Conservation (phyloP, 148 eudicot genomes). For the Chenopodium album region DNA sequence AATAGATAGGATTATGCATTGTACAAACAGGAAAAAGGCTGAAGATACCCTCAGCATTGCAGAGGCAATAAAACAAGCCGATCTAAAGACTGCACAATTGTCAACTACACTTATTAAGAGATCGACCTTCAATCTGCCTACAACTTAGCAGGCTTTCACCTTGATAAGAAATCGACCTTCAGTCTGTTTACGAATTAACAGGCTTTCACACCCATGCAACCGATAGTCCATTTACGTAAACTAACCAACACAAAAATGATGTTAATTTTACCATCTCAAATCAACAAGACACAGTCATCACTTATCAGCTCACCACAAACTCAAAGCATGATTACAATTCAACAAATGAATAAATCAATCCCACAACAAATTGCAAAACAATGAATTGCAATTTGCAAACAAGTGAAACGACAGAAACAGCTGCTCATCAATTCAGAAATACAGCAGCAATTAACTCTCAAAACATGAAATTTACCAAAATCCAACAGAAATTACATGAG, state of each 20-base stretch:
- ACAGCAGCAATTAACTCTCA: background rate
- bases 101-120: background rate
- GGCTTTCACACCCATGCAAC: background rate
- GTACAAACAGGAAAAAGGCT: background rate
- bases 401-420: background rate
- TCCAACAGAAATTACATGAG: background rate
- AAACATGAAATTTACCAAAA: background rate
- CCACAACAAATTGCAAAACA: background rate
- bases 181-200: background rate
- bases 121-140: too few species aligned
- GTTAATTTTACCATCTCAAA: background rate
- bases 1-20: background rate
- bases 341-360: background rate
- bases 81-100: slow-evolving; percentile 9
- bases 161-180: background rate
- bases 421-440: background rate
- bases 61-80: slow-evolving; percentile 6
- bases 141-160: too few species aligned
- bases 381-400: background rate
- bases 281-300: background rate
- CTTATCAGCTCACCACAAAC: background rate
- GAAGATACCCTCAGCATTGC: background rate
- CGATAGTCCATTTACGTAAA: background rate
- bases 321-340: background rate
- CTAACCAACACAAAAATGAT: background rate